These are phyloP conservation scores for Ichthyophonus hoferi DNA, from an alignment of 208 protist genomes.

Conservation along the genomic window DNA sequence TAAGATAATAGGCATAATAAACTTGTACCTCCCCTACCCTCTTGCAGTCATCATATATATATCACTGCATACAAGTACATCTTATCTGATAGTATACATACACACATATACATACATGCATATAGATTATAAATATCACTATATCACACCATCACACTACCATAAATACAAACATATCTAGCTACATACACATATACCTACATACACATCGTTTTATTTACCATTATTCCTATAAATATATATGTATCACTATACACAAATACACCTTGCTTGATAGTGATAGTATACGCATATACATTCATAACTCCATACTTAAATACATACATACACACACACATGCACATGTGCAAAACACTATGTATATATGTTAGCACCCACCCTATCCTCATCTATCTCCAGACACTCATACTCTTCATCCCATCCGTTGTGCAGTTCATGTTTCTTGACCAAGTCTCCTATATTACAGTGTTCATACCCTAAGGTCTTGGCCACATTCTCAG, in stretches of 20 bases:
- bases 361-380: conserved; percentile 55
- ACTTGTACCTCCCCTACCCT: neutral
- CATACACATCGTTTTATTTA: neutral
- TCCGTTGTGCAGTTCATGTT: conserved; percentile 78
- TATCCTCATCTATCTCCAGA: conserved; percentile 86
- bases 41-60: neutral
- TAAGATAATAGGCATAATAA: neutral
- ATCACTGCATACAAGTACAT: neutral
- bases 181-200: neutral
- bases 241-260: neutral
- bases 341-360: no score
- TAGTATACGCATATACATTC: neutral
- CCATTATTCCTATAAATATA: neutral
- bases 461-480: conserved; percentile 73
- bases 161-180: no score
- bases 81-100: no score
- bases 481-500: conserved; percentile 67
- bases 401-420: conserved; percentile 85
- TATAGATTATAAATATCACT: neutral
- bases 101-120: neutral
- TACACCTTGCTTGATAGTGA: no score
- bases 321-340: neutral
- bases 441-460: conserved; percentile 80
- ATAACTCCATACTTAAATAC: no score
- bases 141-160: neutral